Percentiles rank a stretch among this genome's conserved stretches.
Conservation (phyloP, 1,284 basidiomycete species). For the Sanguinoderma infundibulare region DNA sequence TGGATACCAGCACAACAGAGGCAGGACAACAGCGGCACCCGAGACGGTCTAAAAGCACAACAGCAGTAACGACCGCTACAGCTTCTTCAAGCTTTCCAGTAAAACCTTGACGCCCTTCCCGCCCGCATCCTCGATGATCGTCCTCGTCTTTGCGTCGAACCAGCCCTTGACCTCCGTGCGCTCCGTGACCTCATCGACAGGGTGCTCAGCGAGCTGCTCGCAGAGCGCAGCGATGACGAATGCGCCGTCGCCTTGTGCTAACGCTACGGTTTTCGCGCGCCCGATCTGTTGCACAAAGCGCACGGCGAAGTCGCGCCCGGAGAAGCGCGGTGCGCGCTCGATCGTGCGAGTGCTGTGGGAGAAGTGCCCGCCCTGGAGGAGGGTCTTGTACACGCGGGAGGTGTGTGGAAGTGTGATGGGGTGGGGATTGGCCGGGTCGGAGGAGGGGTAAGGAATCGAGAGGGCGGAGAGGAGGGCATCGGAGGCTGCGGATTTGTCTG, state of each 20-base stretch:
- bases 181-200: constrained; percentile 6
- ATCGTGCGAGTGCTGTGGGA: constrained; percentile 63
- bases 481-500: constrained; percentile 74
- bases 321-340: constrained; percentile 50
- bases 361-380: constrained; percentile 90
- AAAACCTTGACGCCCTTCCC: constrained; percentile 29
- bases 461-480: constrained; percentile 63
- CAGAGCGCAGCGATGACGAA: constrained; percentile 83
- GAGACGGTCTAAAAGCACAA: background rate
- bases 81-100: constrained; percentile 27
- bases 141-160: constrained; percentile 20
- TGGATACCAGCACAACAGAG: background rate
- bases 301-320: constrained; percentile 59
- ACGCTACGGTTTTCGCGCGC: constrained; percentile 53
- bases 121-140: constrained; percentile 20
- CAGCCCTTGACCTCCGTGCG: constrained; percentile 19
- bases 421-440: constrained; percentile 54
- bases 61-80: constrained; percentile 4
- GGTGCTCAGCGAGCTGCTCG: constrained; percentile 52
- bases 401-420: constrained; percentile 81
- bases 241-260: constrained; percentile 72
- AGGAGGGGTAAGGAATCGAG: constrained; percentile 56
- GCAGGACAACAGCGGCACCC: background rate
- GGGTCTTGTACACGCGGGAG: constrained; percentile 82
- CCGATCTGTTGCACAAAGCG: constrained; percentile 65